Base-by-base conservation (phyloP, 306 rosid species). In the Vigna nakashimae region DNA sequence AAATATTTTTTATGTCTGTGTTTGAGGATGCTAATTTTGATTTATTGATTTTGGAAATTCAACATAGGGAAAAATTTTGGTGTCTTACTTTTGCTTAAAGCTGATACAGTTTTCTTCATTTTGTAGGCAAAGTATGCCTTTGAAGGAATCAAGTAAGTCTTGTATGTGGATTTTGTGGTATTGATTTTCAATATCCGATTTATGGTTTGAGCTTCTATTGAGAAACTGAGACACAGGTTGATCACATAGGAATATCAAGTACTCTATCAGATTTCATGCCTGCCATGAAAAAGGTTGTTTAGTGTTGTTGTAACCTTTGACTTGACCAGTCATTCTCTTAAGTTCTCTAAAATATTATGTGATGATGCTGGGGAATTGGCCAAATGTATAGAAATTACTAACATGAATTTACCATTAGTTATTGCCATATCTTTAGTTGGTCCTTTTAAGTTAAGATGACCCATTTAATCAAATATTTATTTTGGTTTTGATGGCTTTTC, bases 211-310 rank as follows among this genome's bases (percentile, higher is more conserved):
- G 73, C 59, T 16, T 51, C 66, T 42, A 22, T 73, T 85, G 77
- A 82, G 79, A 80, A 67, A n/a, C 26, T 56, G 76, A 50, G 60
- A 73, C 57, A 18, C 55, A 17, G 45, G 69, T 73, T 59, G 69
- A 71, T 85, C 78, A 12, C 58, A 56, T 28, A 28, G 48, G 79
- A 81, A n/a, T 60, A 58, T 59, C 68, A 50, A 43, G 82, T 66
- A 43, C 76, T 36, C 50, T 75, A 16, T 46, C 65, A 32, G 81
- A 81, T 79, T 85, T 70, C 82, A 87, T 91, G 86, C 89, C 90
- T 26, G 78, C 80, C 65, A 82, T 82, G 86, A 89, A 81, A 77
- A 87, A 91, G 96, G 96, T 90, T 84, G 74, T 51, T 77, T 45
- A 18, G 52, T 43, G 48, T 64, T 86, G 52, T 26, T 17, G 52